phyloP scores from a whole-genome alignment of 2,329 filamentous ascomycete species.

The Teratosphaeria nubilosa region DNA sequence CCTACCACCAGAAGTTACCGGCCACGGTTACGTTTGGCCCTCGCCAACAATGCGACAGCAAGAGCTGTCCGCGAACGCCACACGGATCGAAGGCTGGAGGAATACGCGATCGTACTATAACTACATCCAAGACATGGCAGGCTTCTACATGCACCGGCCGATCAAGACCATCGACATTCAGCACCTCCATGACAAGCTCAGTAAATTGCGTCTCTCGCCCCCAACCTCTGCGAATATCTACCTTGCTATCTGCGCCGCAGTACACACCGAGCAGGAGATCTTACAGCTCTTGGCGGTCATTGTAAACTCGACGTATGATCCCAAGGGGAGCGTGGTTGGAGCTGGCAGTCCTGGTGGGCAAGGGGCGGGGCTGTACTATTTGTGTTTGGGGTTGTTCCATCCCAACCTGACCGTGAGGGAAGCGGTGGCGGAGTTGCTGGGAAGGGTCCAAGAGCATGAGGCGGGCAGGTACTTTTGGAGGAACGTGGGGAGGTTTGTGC shows the following conservation, averaged over 20 bases:
- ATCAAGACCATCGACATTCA: constrained; percentile 77
- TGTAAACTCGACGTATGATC: constrained; percentile 20
- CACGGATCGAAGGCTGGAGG: constrained; percentile 91
- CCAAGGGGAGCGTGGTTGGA: neutral
- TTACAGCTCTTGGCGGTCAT: constrained; percentile 41
- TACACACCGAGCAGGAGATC: constrained; percentile 62
- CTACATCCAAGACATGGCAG: constrained; percentile 52
- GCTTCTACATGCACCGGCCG: constrained; percentile 35
- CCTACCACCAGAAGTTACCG: constrained; percentile 31
- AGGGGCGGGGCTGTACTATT: constrained; percentile 64
- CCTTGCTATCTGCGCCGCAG: constrained; percentile 61
- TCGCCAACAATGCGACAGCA: constrained; percentile 70
- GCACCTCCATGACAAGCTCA: constrained; percentile 84
- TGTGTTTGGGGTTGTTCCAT: constrained; percentile 86
- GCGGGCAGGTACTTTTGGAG: constrained; percentile 91
- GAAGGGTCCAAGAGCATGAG: constrained; percentile 74
- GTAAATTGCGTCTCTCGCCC: constrained; percentile 67
- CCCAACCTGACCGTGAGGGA: constrained; percentile 69
- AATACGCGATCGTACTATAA: constrained; percentile 92
- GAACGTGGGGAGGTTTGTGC: constrained; percentile 75
- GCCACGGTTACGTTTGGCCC: constrained; percentile 92
- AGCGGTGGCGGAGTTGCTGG: constrained; percentile 68
- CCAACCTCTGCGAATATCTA: constrained; percentile 77
- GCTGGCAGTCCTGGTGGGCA: constrained; percentile 8
- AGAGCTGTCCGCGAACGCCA: constrained; percentile 84